These are phyloP conservation scores for Colletotrichum salicis DNA, from an alignment of 2,329 filamentous ascomycete genomes.

Conservation along the genomic window DNA sequence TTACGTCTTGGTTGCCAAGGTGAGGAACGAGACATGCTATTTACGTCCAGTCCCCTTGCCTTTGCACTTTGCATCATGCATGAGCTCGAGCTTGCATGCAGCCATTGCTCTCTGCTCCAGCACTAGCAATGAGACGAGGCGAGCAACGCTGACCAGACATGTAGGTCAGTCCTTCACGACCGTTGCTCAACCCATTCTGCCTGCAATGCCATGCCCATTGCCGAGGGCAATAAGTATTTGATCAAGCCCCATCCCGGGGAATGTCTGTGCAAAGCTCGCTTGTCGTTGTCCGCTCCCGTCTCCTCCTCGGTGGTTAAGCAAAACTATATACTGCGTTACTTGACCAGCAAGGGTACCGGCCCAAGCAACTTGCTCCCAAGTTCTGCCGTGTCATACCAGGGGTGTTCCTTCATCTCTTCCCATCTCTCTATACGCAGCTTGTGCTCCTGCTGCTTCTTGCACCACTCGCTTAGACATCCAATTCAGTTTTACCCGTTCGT, in stretches of 20 bases:
- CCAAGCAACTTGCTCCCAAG: neutral
- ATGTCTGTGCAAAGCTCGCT: neutral
- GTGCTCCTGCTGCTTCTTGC: slow-evolving; percentile 2
- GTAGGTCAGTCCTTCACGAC: slow-evolving; percentile 9
- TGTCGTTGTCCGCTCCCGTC: slow-evolving; percentile 13
- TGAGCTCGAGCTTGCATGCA: slow-evolving; percentile 1
- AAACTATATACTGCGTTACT: slow-evolving; percentile 8
- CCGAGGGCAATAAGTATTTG: slow-evolving; percentile 26
- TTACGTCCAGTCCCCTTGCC: slow-evolving; percentile 15
- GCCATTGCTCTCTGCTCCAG: slow-evolving; percentile 5
- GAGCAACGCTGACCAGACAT: slow-evolving; percentile 20
- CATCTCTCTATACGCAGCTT: neutral
- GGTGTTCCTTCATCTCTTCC: neutral
- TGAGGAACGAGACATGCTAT: slow-evolving; percentile 5
- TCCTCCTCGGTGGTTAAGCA: slow-evolving; percentile 27
- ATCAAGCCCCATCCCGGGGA: slow-evolving; percentile 20
- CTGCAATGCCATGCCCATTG: neutral
- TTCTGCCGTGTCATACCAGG: neutral
- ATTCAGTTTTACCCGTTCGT: neutral
- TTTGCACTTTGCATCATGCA: slow-evolving; percentile 26
- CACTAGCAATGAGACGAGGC: slow-evolving; percentile 29
- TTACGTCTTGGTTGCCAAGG: neutral
- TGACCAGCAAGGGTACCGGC: neutral
- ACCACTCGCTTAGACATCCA: neutral
- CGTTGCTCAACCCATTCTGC: slow-evolving; percentile 9